Evolutionary conservation across 2,329 filamentous ascomycete genomes (phyloP), one percentile per base, ranked within the genome.

Genomic region (Rhytidhysteron rufulum): DNA sequence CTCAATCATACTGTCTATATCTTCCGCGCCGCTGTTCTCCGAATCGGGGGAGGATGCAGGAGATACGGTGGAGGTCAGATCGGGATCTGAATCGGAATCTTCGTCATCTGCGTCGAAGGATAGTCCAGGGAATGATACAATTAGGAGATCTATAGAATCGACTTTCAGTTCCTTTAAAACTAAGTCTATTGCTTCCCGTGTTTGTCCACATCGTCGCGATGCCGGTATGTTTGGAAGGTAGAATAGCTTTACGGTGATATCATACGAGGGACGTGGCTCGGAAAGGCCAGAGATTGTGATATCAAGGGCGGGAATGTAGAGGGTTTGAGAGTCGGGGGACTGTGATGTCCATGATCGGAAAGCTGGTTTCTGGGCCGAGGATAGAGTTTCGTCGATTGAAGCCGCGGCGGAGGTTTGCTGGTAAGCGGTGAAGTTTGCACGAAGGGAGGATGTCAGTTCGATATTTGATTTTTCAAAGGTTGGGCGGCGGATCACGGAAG

Each of bases 211-310:
- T 44, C 91, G 80, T 49, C 81, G 70, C 15, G 75, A 74, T 2
- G 79, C 69, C 8, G 83, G 75, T 39, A 87, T 79, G 15, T 78
- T 79, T 3, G 88, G 85, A 20, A 97, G 77, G 66, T 93, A 94
- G 73, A 98, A 98, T 17, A 98, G 70, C 69, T 98, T 98, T 45
- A 93, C 84, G 1, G 91, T 96, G 57, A 96, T 89, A 60, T 96
- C 89, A 71, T 98, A 98, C 52, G 89, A 83, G 43, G 78, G 74
- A 19, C 85, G 75, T 52, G 95, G 89, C 60, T 98, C 93, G 22
- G 80, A 75, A 33, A 98, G 72, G 0, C 85, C 85, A 4, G 80
- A 80, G 21, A 78, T 70, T 10, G 79, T 72, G 73, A 85, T 86
- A 63, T 88, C 80, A 60, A 91, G 80, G 30, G 84, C 78, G 34